Conservation (phyloP, 2,329 filamentous ascomycete genomes). For the Pestalotiopsis fici region DNA sequence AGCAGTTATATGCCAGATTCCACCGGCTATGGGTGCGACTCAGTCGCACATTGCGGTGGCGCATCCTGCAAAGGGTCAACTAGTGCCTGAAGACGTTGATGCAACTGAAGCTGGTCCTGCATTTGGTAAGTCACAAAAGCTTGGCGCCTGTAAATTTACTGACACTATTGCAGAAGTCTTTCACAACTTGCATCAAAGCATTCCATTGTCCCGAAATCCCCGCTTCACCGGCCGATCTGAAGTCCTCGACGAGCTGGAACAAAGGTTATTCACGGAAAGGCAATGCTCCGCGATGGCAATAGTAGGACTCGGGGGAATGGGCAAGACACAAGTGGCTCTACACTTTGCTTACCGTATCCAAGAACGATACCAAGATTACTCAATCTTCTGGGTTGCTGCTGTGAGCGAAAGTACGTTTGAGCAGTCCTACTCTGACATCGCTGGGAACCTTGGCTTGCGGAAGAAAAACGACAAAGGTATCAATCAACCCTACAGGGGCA, state of each 20-base stretch:
- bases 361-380: conserved; percentile 32
- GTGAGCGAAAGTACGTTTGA: conserved; percentile 38
- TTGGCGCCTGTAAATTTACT: no score
- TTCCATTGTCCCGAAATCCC: no score
- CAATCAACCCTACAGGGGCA: no score
- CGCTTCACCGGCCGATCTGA: no score
- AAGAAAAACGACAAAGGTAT: conserved; percentile 57
- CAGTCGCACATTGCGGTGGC: not conserved
- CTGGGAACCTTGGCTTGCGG: conserved; percentile 30
- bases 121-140: no score
- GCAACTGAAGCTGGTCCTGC: no score
- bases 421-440: conserved; percentile 36
- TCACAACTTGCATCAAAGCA: no score
- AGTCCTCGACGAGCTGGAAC: no score
- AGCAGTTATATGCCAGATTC: not conserved
- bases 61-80: not conserved
- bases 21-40: not conserved
- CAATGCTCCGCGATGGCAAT: no score
- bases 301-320: conserved; percentile 37
- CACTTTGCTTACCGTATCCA: conserved; percentile 39
- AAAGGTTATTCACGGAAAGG: no score
- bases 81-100: conserved; percentile 17
- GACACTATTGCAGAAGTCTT: no score
- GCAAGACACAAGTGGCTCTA: conserved; percentile 41
- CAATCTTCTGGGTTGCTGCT: conserved; percentile 45